A percentile compares a stretch with the other conserved stretches of the same genome.
Evolutionary conservation across 805 yeast genomes (phyloP).

Genomic region (Ogataea minuta): DNA sequence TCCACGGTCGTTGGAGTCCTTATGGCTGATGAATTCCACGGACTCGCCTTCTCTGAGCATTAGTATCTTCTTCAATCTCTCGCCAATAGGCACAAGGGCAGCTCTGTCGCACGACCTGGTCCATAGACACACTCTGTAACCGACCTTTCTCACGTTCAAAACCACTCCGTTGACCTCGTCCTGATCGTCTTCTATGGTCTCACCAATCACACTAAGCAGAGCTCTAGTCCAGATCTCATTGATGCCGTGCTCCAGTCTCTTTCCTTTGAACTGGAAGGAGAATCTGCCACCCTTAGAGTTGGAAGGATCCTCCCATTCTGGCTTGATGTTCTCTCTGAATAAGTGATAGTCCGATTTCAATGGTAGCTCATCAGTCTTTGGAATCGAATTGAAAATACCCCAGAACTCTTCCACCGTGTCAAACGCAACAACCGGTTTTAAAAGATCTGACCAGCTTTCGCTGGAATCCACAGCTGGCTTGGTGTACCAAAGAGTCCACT

Average conservation of each 20-base stretch:
- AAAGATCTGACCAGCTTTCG: slow-evolving; percentile 89
- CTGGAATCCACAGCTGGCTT: slow-evolving; percentile 78
- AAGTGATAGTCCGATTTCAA: slow-evolving; percentile 90
- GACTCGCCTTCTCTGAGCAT: slow-evolving; percentile 70
- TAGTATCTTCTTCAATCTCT: slow-evolving; percentile 81
- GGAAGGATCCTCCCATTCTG: slow-evolving; percentile 96
- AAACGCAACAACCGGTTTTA: slow-evolving; percentile 90
- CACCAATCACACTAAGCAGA: slow-evolving; percentile 88
- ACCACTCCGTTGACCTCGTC: slow-evolving; percentile 94
- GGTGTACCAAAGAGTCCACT: slow-evolving; percentile 97
- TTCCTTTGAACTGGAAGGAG: slow-evolving; percentile 73
- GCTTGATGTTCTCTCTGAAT: slow-evolving; percentile 90
- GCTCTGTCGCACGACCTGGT: slow-evolving; percentile 71
- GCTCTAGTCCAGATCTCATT: slow-evolving; percentile 93
- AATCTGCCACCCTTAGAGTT: slow-evolving; percentile 94
- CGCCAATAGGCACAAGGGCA: slow-evolving; percentile 73
- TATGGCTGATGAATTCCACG: slow-evolving; percentile 78
- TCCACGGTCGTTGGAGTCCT: slow-evolving; percentile 38
- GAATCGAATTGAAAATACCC: slow-evolving; percentile 95
- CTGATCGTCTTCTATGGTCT: slow-evolving; percentile 80
- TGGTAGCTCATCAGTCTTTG: slow-evolving; percentile 88
- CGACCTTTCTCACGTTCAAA: slow-evolving; percentile 79
- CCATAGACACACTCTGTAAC: slow-evolving; percentile 88
- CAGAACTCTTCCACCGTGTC: slow-evolving; percentile 97
- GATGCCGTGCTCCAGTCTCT: slow-evolving; percentile 46